Percentiles rank a stretch among this genome's conserved stretches.
These are phyloP conservation scores for Malassezia cuniculi DNA, from an alignment of 1,284 basidiomycete genomes.

Conservation along the genomic window DNA sequence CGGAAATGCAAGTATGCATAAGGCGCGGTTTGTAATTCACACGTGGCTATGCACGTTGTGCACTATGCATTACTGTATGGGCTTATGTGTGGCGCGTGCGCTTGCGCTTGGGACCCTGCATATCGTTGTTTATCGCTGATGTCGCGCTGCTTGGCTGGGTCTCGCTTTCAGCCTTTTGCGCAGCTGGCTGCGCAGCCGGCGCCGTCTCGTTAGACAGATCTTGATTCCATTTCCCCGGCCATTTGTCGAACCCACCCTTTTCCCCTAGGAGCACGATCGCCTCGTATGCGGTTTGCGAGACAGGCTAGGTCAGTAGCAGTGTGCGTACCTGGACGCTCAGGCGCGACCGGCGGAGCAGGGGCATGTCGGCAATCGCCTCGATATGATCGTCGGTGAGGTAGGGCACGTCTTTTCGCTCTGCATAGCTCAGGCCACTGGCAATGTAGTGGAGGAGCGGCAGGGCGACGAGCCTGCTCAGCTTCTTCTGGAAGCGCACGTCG, in stretches of 20 bases:
- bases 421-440: conserved; percentile 54
- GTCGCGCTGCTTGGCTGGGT: conserved; percentile 4
- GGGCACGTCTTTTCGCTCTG: conserved; percentile 51
- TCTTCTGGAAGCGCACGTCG: conserved; percentile 60
- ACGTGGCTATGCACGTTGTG: too few species aligned
- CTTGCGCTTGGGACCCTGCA: too few species aligned
- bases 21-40: too few species aligned
- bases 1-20: too few species aligned
- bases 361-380: conserved; percentile 55
- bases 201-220: too few species aligned
- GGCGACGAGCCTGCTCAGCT: conserved; percentile 63
- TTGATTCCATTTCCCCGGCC: conserved; percentile 36
- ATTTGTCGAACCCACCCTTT: conserved; percentile 52
- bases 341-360: conserved; percentile 66
- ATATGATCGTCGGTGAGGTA: conserved; percentile 43
- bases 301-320: conserved; percentile 49
- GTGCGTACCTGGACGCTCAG: conserved; percentile 55
- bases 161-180: too few species aligned
- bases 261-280: conserved; percentile 58
- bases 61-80: too few species aligned
- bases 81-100: too few species aligned
- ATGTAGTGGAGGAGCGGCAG: conserved; percentile 62
- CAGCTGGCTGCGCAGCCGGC: too few species aligned
- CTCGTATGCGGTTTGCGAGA: conserved; percentile 58
- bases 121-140: not conserved